A percentile compares a stretch with the other conserved stretches of the same genome.
Conservation (phyloP, 2,329 filamentous ascomycete species). For the Cercospora sp. region DNA sequence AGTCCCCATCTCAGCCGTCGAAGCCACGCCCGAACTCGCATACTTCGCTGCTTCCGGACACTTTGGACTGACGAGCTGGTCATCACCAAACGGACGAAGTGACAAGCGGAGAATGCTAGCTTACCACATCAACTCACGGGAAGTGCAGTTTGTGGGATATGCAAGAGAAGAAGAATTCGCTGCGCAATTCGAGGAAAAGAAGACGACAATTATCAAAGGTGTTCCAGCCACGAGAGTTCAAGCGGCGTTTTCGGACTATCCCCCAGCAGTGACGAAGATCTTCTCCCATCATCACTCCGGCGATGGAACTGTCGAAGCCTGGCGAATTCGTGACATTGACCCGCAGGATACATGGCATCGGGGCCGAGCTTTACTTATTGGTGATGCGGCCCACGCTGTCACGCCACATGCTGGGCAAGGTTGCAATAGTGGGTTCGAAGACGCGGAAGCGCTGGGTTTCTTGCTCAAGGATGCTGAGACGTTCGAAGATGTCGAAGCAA, state of each 20-base stretch:
- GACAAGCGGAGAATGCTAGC: constrained; percentile 16
- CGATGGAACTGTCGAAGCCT: constrained; percentile 18
- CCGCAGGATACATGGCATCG: constrained; percentile 11
- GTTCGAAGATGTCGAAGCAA: not conserved
- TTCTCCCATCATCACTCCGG: constrained; percentile 10
- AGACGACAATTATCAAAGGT: constrained; percentile 18
- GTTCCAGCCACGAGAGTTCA: constrained; percentile 12
- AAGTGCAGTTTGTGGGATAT: constrained; percentile 17
- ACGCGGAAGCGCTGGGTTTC: constrained; percentile 15
- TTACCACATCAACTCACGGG: constrained; percentile 15
- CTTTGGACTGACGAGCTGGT: constrained; percentile 15
- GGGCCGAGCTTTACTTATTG: constrained; percentile 13
- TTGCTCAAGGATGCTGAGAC: constrained; percentile 6
- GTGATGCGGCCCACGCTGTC: constrained; percentile 13
- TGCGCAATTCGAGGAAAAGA: constrained; percentile 14
- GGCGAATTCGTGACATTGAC: constrained; percentile 18
- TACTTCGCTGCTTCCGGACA: constrained; percentile 10
- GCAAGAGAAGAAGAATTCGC: constrained; percentile 16
- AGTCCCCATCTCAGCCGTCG: constrained; percentile 7
- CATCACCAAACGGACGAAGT: not conserved
- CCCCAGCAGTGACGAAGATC: not conserved
- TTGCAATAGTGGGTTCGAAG: constrained; percentile 17
- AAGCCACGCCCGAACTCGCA: not conserved
- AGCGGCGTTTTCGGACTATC: constrained; percentile 11
- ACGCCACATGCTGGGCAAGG: constrained; percentile 20